These are phyloP conservation scores for Neurospora intermedia DNA, from an alignment of 495 filamentous ascomycete genomes.

Conservation along the genomic window DNA sequence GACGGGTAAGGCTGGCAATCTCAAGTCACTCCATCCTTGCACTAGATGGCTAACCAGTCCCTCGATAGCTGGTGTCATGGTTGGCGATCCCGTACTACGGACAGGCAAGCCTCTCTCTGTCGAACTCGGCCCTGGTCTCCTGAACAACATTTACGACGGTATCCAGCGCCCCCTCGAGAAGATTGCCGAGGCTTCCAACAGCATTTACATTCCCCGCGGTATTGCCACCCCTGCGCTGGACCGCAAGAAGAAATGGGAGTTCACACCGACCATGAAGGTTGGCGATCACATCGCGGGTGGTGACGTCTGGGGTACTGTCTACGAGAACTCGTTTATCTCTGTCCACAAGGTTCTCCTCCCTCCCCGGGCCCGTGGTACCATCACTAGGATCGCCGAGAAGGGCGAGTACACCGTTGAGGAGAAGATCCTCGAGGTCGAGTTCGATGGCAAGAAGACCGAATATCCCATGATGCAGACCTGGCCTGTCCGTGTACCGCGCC, in stretches of 20 bases:
- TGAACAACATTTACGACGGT: constrained; percentile 99
- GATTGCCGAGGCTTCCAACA: constrained; percentile 63
- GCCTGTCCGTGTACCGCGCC: constrained; percentile 96
- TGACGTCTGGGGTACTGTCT: constrained; percentile 87
- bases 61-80: constrained; percentile 73
- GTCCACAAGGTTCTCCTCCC: constrained; percentile 96
- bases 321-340: constrained; percentile 89
- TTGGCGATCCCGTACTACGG: constrained; percentile 83
- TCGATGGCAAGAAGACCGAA: constrained; percentile 87
- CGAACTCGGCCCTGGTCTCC: constrained; percentile 90
- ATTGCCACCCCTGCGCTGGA: constrained; percentile 82
- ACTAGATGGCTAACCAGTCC: constrained; percentile 1
- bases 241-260: constrained; percentile 89
- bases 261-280: constrained; percentile 79
- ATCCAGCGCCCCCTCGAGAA: constrained; percentile 88
- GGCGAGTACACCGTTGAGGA: constrained; percentile 91
- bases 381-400: constrained; percentile 77
- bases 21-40: constrained; percentile 5
- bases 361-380: constrained; percentile 79
- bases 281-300: constrained; percentile 95
- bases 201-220: constrained; percentile 96
- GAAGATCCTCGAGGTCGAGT: constrained; percentile 92
- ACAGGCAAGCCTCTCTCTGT: constrained; percentile 95
- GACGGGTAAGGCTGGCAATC: constrained; percentile 53
- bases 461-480: constrained; percentile 97